Conservation (phyloP, 345 rosid species). For the Syzygium aqueum region DNA sequence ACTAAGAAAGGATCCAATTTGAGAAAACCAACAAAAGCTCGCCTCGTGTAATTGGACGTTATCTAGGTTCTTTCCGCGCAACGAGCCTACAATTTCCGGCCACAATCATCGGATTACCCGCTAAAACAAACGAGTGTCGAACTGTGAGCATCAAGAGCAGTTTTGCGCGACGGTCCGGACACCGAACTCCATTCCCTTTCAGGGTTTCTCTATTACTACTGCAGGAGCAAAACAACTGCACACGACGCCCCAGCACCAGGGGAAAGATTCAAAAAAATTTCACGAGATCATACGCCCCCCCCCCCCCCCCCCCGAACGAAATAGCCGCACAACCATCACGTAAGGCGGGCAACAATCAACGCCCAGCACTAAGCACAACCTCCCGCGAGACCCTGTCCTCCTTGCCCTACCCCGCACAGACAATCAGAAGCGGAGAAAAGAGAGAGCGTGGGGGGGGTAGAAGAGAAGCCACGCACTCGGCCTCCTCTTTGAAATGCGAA, state of each 20-base stretch:
- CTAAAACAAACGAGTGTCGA: background rate
- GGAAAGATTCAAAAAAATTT: background rate
- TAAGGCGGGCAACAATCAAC: background rate
- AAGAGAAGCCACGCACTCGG: constrained; percentile 39
- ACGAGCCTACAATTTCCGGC: background rate
- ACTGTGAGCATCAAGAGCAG: background rate
- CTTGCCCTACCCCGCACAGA: background rate
- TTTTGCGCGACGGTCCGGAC: background rate
- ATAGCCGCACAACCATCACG: background rate
- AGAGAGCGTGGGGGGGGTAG: background rate
- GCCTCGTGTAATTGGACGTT: background rate
- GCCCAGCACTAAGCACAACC: background rate
- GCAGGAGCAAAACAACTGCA: background rate
- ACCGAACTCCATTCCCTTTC: background rate
- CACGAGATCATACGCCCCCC: background rate
- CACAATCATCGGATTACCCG: background rate
- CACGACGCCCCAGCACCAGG: background rate
- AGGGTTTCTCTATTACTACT: background rate
- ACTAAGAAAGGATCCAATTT: background rate
- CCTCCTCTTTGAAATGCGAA: constrained; percentile 46
- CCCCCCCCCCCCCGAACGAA: background rate
- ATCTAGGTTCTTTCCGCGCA: too few species aligned
- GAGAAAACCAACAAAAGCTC: background rate
- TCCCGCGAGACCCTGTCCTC: background rate
- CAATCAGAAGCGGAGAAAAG: background rate